Percentiles rank a stretch among this genome's conserved stretches.
Conservation (phyloP, 495 filamentous ascomycete genomes). For the Penicillium mononematosum region DNA sequence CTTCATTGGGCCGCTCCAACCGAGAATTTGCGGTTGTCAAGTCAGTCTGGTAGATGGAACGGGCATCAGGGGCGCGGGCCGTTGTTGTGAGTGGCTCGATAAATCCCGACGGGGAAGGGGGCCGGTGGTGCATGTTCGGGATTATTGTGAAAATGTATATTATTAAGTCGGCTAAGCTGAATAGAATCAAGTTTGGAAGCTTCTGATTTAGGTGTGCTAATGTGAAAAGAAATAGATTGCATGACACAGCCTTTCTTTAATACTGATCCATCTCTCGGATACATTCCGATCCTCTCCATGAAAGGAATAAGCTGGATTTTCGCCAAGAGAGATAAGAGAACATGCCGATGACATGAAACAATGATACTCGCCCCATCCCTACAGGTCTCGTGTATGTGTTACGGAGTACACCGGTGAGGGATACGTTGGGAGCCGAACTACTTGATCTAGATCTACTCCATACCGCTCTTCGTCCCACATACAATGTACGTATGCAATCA, state of each 20-base stretch:
- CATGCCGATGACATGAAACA: conserved; percentile 1
- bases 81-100: background rate
- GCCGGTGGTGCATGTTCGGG: conserved; percentile 3
- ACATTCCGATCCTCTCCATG: conserved; percentile 11
- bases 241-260: conserved; percentile 3
- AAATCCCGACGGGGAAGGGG: background rate
- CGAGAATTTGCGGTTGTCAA: background rate
- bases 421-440: background rate
- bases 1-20: conserved; percentile 10
- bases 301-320: conserved; percentile 6
- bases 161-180: background rate
- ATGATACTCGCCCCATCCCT: conserved; percentile 13
- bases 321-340: conserved; percentile 18
- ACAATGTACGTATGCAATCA: background rate
- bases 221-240: background rate
- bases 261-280: conserved; percentile 10
- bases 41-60: background rate
- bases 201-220: background rate
- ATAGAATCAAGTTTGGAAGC: background rate
- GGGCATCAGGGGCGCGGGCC: background rate
- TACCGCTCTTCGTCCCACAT: background rate
- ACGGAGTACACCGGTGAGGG: conserved; percentile 7
- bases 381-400: conserved; percentile 9
- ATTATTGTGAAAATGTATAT: background rate
- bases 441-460: background rate